These are phyloP conservation scores for Teratosphaeria gauchensis DNA, from an alignment of 2,329 filamentous ascomycete genomes.

Conservation along the genomic window DNA sequence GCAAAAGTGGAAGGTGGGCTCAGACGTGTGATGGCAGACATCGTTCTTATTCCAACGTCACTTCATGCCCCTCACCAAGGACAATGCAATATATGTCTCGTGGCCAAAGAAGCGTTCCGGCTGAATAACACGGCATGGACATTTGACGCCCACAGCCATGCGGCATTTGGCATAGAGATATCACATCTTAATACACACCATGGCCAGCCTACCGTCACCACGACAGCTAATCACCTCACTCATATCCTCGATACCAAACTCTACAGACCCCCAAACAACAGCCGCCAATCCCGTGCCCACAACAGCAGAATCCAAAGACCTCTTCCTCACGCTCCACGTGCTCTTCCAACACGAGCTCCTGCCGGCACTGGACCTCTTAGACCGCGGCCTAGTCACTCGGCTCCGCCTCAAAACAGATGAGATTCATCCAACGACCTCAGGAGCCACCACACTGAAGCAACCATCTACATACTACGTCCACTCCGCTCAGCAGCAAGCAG, in stretches of 20 bases:
- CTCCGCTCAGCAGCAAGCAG: slow-evolving; percentile 40
- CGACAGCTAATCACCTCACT: slow-evolving; percentile 19
- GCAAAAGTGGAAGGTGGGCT: background rate
- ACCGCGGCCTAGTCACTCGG: slow-evolving; percentile 61
- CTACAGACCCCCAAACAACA: slow-evolving; percentile 12
- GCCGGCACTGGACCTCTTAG: slow-evolving; percentile 78
- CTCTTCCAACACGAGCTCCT: slow-evolving; percentile 74
- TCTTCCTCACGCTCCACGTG: slow-evolving; percentile 70
- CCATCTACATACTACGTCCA: slow-evolving; percentile 49
- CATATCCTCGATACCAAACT: slow-evolving; percentile 16
- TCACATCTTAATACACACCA: background rate
- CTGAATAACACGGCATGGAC: background rate
- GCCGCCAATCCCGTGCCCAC: slow-evolving; percentile 34
- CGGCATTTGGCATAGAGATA: background rate
- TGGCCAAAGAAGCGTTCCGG: background rate
- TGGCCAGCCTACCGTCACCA: slow-evolving; percentile 1
- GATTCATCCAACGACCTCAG: background rate
- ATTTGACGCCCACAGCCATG: background rate
- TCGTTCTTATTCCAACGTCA: background rate
- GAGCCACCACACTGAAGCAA: background rate
- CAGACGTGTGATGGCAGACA: background rate
- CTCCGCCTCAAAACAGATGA: slow-evolving; percentile 15
- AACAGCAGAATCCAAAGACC: slow-evolving; percentile 29
- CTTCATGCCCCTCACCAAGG: background rate
- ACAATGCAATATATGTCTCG: background rate